Conservation (phyloP, 352 stramenopile species). For the Phytophthora palmivora region DNA sequence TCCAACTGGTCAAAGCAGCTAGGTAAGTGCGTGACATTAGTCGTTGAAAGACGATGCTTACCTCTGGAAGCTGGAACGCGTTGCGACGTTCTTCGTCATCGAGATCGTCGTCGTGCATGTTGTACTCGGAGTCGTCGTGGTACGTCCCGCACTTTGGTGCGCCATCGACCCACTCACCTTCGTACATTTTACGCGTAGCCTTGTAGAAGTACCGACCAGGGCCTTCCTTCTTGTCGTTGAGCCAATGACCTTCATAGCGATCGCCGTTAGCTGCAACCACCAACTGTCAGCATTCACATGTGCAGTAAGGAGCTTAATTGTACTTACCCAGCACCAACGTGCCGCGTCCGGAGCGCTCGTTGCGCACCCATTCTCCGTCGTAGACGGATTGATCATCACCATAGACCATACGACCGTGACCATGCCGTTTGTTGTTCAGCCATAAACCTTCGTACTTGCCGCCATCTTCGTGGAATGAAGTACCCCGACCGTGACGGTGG, state of each 20-base stretch:
- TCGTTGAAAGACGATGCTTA: conserved; percentile 11
- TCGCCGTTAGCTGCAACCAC: conserved; percentile 74
- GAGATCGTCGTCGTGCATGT: conserved; percentile 43
- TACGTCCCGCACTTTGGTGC: conserved; percentile 82
- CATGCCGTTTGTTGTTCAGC: conserved; percentile 78
- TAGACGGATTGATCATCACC: conserved; percentile 88
- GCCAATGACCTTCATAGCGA: conserved; percentile 88
- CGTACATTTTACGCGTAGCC: conserved; percentile 84
- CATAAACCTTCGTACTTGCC: conserved; percentile 85
- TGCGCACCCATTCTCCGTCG: conserved; percentile 81
- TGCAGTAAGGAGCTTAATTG: neutral
- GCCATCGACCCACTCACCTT: conserved; percentile 89
- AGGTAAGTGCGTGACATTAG: neutral
- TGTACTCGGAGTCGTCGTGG: conserved; percentile 45
- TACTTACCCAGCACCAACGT: conserved; percentile 64
- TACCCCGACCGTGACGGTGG: conserved; percentile 80
- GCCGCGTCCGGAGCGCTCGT: conserved; percentile 77
- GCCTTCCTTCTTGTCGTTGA: conserved; percentile 91
- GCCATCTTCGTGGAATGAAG: conserved; percentile 86
- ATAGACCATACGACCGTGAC: conserved; percentile 69
- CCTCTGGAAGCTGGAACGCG: conserved; percentile 74
- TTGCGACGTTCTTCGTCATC: conserved; percentile 38
- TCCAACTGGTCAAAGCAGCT: conserved; percentile 52
- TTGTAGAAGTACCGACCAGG: conserved; percentile 87
- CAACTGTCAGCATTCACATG: neutral